Conservation (phyloP, 805 yeast genomes). For the Yamadazyma takamatsuzukensis region DNA sequence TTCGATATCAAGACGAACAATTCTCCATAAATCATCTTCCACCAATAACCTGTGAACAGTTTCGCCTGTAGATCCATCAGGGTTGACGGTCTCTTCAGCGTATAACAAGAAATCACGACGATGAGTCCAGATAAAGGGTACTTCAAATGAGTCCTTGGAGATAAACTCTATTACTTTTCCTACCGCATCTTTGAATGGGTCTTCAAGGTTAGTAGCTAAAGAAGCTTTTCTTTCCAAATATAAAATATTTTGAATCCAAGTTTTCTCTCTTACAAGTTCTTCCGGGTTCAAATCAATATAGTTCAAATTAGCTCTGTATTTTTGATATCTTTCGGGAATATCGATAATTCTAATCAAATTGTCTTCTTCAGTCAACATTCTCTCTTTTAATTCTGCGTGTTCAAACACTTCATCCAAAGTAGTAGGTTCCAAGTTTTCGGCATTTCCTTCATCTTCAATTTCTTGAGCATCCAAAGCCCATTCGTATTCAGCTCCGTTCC, state of each 20-base stretch:
- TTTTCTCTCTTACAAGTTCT: constrained; percentile 69
- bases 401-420: constrained; percentile 89
- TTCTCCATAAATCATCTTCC: constrained; percentile 91
- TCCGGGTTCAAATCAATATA: constrained; percentile 65
- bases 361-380: constrained; percentile 89
- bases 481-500: constrained; percentile 94
- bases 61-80: constrained; percentile 30
- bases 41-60: constrained; percentile 51
- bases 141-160: constrained; percentile 77
- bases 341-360: constrained; percentile 83
- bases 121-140: constrained; percentile 93
- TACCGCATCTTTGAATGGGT: constrained; percentile 67
- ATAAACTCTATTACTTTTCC: constrained; percentile 67
- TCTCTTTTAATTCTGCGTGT: constrained; percentile 85
- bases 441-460: constrained; percentile 51
- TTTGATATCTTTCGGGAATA: constrained; percentile 89
- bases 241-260: constrained; percentile 74
- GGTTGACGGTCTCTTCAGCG: constrained; percentile 44
- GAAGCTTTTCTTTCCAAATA: constrained; percentile 51
- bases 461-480: constrained; percentile 96
- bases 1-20: constrained; percentile 80
- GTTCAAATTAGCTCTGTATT: constrained; percentile 61
- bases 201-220: constrained; percentile 34
- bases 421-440: constrained; percentile 52
- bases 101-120: constrained; percentile 82